These are phyloP conservation scores for Irpex sp. DNA, from an alignment of 1,284 basidiomycete genomes.

Conservation along the genomic window DNA sequence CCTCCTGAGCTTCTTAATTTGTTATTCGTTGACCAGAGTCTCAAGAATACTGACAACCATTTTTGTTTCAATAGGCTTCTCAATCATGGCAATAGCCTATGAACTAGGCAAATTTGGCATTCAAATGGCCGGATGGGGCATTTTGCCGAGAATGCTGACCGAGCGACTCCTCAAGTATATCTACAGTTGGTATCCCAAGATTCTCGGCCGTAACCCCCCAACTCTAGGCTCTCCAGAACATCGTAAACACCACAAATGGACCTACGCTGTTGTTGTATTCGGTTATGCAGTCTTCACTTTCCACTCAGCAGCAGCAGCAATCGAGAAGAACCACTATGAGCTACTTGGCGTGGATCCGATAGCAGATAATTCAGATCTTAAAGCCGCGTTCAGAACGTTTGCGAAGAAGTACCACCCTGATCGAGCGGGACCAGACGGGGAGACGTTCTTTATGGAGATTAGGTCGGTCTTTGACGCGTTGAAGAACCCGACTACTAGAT, in stretches of 20 bases:
- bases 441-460: constrained; percentile 65
- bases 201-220: constrained; percentile 31
- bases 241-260: constrained; percentile 50
- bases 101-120: constrained; percentile 25
- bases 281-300: constrained; percentile 68
- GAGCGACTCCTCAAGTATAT: constrained; percentile 30
- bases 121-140: constrained; percentile 39
- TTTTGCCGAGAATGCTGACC: constrained; percentile 39
- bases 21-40: neutral
- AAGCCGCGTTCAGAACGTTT: constrained; percentile 68
- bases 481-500: constrained; percentile 72
- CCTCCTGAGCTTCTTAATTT: constrained; percentile 23
- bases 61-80: constrained; percentile 1
- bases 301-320: constrained; percentile 44
- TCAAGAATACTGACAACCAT: neutral
- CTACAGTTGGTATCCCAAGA: constrained; percentile 30
- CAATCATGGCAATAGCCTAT: constrained; percentile 10
- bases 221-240: constrained; percentile 40
- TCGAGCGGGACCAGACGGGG: constrained; percentile 59
- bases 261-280: constrained; percentile 62
- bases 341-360: constrained; percentile 57
- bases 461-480: constrained; percentile 77
- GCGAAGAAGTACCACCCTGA: constrained; percentile 78
- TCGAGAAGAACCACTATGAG: constrained; percentile 71
- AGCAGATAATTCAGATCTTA: constrained; percentile 63